Percentiles rank a stretch among this genome's conserved stretches.
Evolutionary conservation across 352 stramenopile species (phyloP).

Genomic region (Pythium sp.): DNA sequence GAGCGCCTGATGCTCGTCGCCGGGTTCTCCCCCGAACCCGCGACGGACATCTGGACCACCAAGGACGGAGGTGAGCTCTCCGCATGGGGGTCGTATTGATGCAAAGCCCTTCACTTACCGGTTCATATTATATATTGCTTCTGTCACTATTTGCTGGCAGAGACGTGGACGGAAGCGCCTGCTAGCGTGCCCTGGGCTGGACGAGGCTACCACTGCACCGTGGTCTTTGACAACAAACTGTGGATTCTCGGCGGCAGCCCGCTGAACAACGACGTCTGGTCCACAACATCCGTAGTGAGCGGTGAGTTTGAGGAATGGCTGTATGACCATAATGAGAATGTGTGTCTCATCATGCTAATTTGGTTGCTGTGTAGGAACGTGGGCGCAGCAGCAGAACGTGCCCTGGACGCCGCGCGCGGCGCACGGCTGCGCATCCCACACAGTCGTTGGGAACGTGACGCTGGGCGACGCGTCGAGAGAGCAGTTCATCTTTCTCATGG

Average conservation of each 20-base stretch:
- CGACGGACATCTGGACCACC: conserved; percentile 73
- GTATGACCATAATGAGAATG: background rate
- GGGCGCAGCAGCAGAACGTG: conserved; percentile 41
- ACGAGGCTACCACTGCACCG: conserved; percentile 72
- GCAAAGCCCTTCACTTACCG: background rate
- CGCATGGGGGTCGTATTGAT: background rate
- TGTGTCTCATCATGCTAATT: background rate
- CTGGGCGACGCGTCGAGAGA: conserved; percentile 48
- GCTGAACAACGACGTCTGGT: conserved; percentile 83
- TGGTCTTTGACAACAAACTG: conserved; percentile 51
- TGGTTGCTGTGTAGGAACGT: conserved; percentile 13
- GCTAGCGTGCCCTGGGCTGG: conserved; percentile 44
- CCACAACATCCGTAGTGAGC: conserved; percentile 51
- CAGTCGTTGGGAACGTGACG: conserved; percentile 47
- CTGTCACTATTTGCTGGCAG: conserved; percentile 17
- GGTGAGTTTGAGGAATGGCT: conserved; percentile 13
- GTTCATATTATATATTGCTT: background rate
- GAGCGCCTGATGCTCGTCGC: conserved; percentile 62
- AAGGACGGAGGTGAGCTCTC: conserved; percentile 48
- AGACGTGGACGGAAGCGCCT: conserved; percentile 40
- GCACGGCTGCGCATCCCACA: conserved; percentile 55
- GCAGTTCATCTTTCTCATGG: conserved; percentile 60
- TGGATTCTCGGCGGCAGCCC: conserved; percentile 76
- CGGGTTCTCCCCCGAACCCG: conserved; percentile 73
- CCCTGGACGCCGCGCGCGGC: conserved; percentile 58